A percentile compares a stretch with the other conserved stretches of the same genome.
Evolutionary conservation across 2,329 filamentous ascomycete species (phyloP).

Genomic region (Fusarium concolor): DNA sequence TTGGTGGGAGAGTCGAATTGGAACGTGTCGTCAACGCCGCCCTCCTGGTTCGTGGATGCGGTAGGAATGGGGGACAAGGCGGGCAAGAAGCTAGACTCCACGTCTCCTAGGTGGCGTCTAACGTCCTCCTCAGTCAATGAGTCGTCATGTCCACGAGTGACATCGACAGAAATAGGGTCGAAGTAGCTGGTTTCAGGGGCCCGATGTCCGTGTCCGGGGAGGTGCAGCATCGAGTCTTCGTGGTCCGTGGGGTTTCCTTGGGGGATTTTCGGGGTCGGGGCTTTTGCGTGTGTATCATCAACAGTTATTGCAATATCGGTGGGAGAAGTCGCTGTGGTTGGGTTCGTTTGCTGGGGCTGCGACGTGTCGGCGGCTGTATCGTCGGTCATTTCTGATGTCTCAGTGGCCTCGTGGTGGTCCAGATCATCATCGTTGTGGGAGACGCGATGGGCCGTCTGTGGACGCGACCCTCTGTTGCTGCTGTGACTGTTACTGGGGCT

Average conservation of each 20-base stretch:
- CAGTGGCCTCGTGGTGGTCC: constrained; percentile 19
- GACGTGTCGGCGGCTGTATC: constrained; percentile 30
- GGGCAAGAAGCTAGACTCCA: constrained; percentile 74
- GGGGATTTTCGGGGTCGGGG: constrained; percentile 8
- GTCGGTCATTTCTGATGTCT: constrained; percentile 34
- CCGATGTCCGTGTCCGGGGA: constrained; percentile 27
- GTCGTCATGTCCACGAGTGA: constrained; percentile 54
- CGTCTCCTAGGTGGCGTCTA: constrained; percentile 68
- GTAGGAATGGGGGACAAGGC: constrained; percentile 67
- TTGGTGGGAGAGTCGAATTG: constrained; percentile 63
- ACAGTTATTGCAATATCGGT: constrained; percentile 35
- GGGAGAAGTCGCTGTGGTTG: constrained; percentile 22
- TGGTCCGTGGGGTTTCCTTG: constrained; percentile 20
- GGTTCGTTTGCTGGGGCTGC: constrained; percentile 16
- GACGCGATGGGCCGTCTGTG: constrained; percentile 45
- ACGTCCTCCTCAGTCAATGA: constrained; percentile 66
- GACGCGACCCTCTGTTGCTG: constrained; percentile 35
- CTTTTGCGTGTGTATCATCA: constrained; percentile 26
- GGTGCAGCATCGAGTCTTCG: constrained; percentile 32
- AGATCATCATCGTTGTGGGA: constrained; percentile 26
- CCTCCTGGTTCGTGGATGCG: constrained; percentile 52
- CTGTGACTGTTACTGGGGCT: constrained; percentile 22
- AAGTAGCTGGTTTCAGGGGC: constrained; percentile 57
- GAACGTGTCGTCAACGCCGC: constrained; percentile 66
- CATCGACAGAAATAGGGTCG: constrained; percentile 54